Percentiles rank a stretch among this genome's conserved stretches.
These are phyloP conservation scores for Phoma sp. DNA, from an alignment of 2,329 filamentous ascomycete genomes.

Conservation along the genomic window DNA sequence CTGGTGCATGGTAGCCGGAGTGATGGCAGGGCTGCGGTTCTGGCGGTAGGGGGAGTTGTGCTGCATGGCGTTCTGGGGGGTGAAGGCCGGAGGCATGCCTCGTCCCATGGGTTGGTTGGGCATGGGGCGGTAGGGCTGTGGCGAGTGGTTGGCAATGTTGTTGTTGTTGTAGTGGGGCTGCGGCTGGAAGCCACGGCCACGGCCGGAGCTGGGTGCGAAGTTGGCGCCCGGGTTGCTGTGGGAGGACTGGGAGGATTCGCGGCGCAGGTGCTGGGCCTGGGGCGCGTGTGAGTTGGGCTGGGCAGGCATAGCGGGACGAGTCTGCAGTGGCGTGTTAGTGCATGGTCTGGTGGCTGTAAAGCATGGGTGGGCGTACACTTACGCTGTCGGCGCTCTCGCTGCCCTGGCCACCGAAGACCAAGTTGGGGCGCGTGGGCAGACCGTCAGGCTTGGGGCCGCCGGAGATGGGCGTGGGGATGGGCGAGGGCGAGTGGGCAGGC, in stretches of 20 bases:
- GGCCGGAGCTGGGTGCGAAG: conserved; percentile 53
- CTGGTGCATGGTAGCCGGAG: conserved; percentile 70
- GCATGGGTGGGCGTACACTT: conserved; percentile 53
- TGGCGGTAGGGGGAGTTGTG: conserved; percentile 66
- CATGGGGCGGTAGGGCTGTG: conserved; percentile 60
- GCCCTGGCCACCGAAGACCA: conserved; percentile 81
- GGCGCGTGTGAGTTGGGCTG: conserved; percentile 48
- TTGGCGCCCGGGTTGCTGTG: conserved; percentile 62
- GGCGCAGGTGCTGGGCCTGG: conserved; percentile 79
- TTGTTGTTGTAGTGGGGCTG: conserved; percentile 55
- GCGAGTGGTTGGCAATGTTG: conserved; percentile 53
- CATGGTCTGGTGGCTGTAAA: conserved; percentile 24
- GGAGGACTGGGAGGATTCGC: conserved; percentile 83
- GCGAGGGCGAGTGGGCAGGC: conserved; percentile 86
- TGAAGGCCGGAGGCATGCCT: conserved; percentile 61
- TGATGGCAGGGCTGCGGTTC: conserved; percentile 62
- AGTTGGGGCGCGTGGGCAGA: conserved; percentile 72
- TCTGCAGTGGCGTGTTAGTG: conserved; percentile 55
- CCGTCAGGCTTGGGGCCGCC: conserved; percentile 82
- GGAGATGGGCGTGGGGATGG: conserved; percentile 88
- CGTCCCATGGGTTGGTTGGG: conserved; percentile 59
- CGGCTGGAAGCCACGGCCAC: conserved; percentile 58
- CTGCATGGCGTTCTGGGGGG: conserved; percentile 57
- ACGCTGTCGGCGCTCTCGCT: conserved; percentile 75
- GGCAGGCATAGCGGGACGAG: conserved; percentile 69